Percentiles rank a stretch among this genome's conserved stretches.
phyloP scores from a whole-genome alignment of 306 rosid species.

The Senna siamea region DNA sequence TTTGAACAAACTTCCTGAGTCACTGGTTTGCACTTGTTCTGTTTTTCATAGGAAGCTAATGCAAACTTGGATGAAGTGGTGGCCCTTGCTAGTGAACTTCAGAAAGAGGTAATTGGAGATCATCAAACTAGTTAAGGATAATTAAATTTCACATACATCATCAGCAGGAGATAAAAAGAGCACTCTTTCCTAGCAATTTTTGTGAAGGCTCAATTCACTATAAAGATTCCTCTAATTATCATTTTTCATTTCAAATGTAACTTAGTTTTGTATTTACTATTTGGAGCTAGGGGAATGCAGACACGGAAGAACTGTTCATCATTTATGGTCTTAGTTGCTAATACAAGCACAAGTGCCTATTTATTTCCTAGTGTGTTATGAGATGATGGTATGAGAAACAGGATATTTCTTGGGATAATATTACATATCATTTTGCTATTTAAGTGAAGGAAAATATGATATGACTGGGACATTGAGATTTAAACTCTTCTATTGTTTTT shows the following conservation, averaged over 20 bases:
- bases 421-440: neutral
- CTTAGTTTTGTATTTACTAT: neutral
- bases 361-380: neutral
- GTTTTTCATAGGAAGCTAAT: constrained; percentile 69
- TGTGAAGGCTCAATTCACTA: too few relatives aligned
- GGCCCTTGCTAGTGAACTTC: constrained; percentile 89
- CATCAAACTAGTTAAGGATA: neutral
- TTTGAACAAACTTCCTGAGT: constrained; percentile 23
- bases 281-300: constrained; percentile 24
- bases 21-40: constrained; percentile 29
- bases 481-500: neutral
- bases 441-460: neutral
- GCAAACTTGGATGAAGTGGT: constrained; percentile 91
- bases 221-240: too few relatives aligned
- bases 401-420: neutral
- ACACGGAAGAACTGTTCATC: constrained; percentile 1
- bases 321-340: neutral
- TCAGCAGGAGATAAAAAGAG: neutral
- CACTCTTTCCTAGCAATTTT: neutral
- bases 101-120: constrained; percentile 65
- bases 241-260: neutral
- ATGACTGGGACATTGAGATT: neutral
- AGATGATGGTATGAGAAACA: neutral
- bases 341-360: neutral
- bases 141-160: neutral